Percentiles rank a stretch among this genome's conserved stretches.
These are phyloP conservation scores for Dissophora globulifera DNA, from an alignment of 192 early-diverging fungal genomes.

Conservation along the genomic window DNA sequence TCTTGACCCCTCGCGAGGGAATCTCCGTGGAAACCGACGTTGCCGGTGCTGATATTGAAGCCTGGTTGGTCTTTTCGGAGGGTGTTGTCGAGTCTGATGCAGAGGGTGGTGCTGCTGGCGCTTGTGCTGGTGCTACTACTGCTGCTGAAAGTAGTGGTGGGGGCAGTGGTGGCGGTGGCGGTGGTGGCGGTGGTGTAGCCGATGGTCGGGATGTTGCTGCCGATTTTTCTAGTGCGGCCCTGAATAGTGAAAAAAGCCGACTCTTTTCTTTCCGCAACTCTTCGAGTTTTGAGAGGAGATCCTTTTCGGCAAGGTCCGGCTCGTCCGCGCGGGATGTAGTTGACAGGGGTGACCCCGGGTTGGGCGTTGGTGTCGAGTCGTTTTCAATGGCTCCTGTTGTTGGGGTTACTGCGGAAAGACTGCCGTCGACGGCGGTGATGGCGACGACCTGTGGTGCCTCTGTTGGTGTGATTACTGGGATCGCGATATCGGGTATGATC, in stretches of 20 bases:
- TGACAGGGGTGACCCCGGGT: not conserved
- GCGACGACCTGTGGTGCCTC: no score
- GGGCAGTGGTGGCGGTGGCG: not conserved
- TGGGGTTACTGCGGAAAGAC: no score
- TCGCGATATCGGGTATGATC: conserved; percentile 4
- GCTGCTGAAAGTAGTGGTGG: not conserved
- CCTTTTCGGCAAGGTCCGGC: conserved; percentile 22
- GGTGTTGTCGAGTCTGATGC: not conserved
- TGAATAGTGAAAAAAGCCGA: conserved; percentile 43
- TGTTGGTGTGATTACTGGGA: not conserved
- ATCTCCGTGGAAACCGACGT: not conserved
- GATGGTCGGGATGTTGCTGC: conserved; percentile 3
- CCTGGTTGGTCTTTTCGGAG: not conserved
- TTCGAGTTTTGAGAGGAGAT: conserved; percentile 26
- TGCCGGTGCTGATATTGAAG: not conserved
- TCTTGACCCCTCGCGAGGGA: not conserved
- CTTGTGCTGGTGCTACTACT: not conserved
- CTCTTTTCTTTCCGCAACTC: conserved; percentile 41
- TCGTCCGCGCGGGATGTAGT: not conserved
- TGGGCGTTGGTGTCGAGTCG: not conserved
- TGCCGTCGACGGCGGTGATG: no score
- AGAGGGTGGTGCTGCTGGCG: not conserved
- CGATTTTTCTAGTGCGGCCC: conserved; percentile 22
- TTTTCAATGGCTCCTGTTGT: not conserved
- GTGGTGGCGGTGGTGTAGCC: not conserved